These are phyloP conservation scores for Herpotrichia juniperi DNA, from an alignment of 2,329 filamentous ascomycete species.

Conservation along the genomic window DNA sequence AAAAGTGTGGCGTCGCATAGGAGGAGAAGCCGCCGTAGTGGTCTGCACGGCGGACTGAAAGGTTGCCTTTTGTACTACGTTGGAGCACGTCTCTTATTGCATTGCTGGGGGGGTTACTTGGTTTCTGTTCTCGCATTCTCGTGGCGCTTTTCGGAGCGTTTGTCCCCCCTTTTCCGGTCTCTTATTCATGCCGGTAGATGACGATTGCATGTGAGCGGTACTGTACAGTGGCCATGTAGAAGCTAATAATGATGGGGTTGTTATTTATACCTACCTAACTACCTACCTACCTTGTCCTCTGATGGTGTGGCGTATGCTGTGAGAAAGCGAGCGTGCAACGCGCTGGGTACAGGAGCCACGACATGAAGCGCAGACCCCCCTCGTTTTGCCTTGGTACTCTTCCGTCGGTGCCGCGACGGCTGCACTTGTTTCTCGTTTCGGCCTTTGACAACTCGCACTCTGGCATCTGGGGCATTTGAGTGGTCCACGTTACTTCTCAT, in stretches of 20 bases:
- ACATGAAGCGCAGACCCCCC: too few relatives aligned
- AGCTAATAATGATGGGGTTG: neutral
- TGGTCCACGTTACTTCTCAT: neutral
- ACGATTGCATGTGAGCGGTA: neutral
- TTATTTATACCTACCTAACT: neutral
- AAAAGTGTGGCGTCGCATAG: conserved; percentile 36
- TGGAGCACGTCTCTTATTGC: conserved; percentile 21
- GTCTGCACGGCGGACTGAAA: conserved; percentile 26
- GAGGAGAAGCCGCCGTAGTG: conserved; percentile 23
- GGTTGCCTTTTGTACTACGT: conserved; percentile 36
- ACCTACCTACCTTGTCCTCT: neutral
- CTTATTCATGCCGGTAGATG: neutral
- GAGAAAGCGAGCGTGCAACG: neutral
- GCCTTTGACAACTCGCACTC: neutral
- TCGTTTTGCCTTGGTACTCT: too few relatives aligned
- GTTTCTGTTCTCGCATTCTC: neutral
- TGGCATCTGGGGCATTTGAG: neutral
- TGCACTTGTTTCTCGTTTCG: neutral
- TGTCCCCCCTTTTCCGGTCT: neutral
- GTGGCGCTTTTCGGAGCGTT: neutral
- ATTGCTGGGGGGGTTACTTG: conserved; percentile 24
- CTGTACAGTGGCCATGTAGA: conserved; percentile 1
- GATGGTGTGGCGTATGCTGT: neutral
- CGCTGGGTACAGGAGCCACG: too few relatives aligned
- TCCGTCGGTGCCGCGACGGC: too few relatives aligned